Base-by-base conservation (phyloP, 148 eudicot species). In the Chenopodium formosanum region DNA sequence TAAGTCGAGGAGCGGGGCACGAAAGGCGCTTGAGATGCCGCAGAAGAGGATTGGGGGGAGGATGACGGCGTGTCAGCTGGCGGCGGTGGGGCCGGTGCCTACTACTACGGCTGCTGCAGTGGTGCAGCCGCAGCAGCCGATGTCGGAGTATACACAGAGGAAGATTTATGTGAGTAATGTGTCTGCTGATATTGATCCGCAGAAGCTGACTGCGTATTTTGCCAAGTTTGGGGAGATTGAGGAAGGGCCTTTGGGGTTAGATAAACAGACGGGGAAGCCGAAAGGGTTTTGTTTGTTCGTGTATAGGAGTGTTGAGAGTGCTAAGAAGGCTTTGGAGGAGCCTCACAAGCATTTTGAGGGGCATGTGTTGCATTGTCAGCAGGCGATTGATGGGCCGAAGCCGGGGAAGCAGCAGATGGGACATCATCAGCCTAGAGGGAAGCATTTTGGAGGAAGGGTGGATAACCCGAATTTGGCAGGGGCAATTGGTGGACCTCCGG, bases 121-220 rank as follows among this genome's bases (percentile, higher is more conserved):
- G 62, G 75, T 80, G 50, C 83, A 79, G 0, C 83, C 89, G 3
- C 75, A 70, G 71, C 82, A 31, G 27, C 91, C 89, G 2, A 83
- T 73, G 6, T 86, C 93, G 0, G 98, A 94, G 93, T 91, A 91
- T 75, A 94, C 99, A 0, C 97, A 89, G 88, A 77, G 99, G 86
- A 96, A 96, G 91, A 94, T 96, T 3, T 96, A 86, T 71, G 94
- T 96, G 22, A 94, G 98, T 67, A 96, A 96, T 86, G 99, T 96
- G 63, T 84, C 92, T 0, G 87, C 98, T 0, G 97, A 96, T 60
- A n/a, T 96, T 17, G 98, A 96, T 46, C 88, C 90, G 0, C 80
- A 71, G 31, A 96, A 92, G 83, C 65, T 96, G 46, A 65, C 85
- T 0, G 89, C 79, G 74, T 94, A 74, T 79, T 96, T 96, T 66